phyloP scores from a whole-genome alignment of 139 green algal genomes.

The Auxenochlorella pyrenoidosa region DNA sequence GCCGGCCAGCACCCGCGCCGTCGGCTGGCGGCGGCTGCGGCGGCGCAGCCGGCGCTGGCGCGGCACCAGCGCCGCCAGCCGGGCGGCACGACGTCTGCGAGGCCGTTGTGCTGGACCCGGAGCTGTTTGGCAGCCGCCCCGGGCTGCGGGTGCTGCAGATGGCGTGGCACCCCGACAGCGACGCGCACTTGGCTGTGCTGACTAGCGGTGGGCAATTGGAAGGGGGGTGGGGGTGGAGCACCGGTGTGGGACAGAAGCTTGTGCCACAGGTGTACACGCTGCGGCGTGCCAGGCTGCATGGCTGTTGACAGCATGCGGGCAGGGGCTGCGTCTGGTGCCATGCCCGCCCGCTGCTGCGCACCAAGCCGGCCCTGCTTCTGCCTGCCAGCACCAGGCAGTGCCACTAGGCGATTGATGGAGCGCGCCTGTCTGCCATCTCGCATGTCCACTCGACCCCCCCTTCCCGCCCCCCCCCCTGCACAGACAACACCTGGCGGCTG shows the following conservation, averaged over 20 bases:
- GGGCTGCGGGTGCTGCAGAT: conserved; percentile 57
- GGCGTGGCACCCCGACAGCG: conserved; percentile 55
- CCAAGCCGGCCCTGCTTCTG: not conserved
- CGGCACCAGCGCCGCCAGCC: not conserved
- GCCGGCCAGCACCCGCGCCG: not conserved
- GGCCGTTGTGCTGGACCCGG: conserved; percentile 37
- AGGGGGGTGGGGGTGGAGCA: no score
- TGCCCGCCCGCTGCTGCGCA: not conserved
- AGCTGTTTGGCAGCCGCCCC: conserved; percentile 46
- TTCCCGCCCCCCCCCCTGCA: not conserved
- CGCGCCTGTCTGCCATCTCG: no score
- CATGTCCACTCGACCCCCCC: no score
- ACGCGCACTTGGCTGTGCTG: conserved; percentile 58
- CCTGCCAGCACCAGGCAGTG: not conserved
- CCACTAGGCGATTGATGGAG: no score
- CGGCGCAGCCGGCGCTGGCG: not conserved
- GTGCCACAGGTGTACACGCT: no score
- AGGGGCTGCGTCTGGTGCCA: not conserved
- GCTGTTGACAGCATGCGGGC: not conserved
- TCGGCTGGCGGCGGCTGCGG: not conserved
- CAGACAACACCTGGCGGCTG: conserved; percentile 56
- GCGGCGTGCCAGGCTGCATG: no score
- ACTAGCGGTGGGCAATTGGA: conserved; percentile 40
- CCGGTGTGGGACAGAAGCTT: no score
- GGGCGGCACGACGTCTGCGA: conserved; percentile 18